Conservation (phyloP, 2,329 filamentous ascomycete genomes). For the Macrophomina pseudophaseolina region DNA sequence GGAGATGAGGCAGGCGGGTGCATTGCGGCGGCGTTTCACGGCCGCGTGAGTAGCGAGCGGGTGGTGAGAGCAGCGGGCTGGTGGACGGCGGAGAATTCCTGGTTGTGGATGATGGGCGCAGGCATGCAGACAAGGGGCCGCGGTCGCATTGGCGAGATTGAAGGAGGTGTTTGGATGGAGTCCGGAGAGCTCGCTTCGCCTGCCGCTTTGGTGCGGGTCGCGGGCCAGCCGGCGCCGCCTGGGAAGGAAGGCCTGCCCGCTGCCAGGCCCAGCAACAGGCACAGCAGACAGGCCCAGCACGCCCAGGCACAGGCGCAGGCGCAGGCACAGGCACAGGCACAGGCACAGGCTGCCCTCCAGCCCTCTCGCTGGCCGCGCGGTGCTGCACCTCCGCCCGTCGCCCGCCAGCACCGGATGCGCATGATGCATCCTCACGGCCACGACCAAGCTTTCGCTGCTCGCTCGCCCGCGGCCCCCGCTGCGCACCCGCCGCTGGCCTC, state of each 20-base stretch:
- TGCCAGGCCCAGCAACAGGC: no score
- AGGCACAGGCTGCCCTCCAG: no score
- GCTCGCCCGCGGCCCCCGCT: neutral
- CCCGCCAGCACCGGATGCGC: neutral
- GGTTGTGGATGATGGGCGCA: conserved; percentile 22
- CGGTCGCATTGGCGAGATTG: conserved; percentile 18
- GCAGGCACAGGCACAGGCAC: no score
- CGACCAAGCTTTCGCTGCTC: conserved; percentile 9
- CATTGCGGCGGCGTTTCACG: conserved; percentile 16
- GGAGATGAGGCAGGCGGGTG: conserved; percentile 17
- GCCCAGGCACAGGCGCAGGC: no score
- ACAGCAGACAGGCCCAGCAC: no score
- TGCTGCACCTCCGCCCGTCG: no score
- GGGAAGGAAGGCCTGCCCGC: neutral
- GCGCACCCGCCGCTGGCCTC: neutral
- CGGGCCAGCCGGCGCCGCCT: neutral
- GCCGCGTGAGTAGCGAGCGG: conserved; percentile 6
- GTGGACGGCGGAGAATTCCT: conserved; percentile 1
- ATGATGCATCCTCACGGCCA: neutral
- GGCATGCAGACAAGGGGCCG: conserved; percentile 5
- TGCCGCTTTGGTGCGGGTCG: neutral
- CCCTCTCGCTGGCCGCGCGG: no score
- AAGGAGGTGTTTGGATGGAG: conserved; percentile 17
- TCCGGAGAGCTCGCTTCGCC: conserved; percentile 3
- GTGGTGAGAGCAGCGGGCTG: conserved; percentile 14